Conservation (phyloP, 805 yeast species). For the Metschnikowia lunata region DNA sequence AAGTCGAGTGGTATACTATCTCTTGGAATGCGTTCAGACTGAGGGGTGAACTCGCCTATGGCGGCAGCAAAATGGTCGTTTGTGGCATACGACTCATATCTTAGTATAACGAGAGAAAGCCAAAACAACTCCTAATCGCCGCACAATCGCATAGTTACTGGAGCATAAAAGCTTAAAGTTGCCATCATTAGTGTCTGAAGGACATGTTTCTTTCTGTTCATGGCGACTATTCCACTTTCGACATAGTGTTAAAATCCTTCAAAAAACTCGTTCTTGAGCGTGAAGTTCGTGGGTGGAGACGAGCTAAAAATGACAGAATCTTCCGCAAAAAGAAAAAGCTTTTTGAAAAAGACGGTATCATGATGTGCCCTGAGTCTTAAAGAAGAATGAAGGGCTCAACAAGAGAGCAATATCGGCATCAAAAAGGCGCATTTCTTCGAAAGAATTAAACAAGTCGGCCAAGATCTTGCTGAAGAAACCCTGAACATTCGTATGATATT, state of each 20-base stretch:
- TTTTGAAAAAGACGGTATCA: constrained; percentile 43
- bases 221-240: constrained; percentile 38
- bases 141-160: constrained; percentile 15
- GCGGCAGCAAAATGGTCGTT: constrained; percentile 32
- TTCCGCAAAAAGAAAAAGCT: constrained; percentile 40
- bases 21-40: constrained; percentile 21
- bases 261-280: constrained; percentile 29
- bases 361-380: constrained; percentile 26
- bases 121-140: constrained; percentile 40
- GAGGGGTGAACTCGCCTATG: constrained; percentile 30
- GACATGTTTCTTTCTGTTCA: constrained; percentile 28
- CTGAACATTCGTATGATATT: constrained; percentile 27
- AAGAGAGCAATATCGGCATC: constrained; percentile 53
- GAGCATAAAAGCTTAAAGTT: constrained; percentile 20
- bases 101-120: constrained; percentile 23
- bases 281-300: constrained; percentile 32
- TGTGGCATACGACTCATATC: constrained; percentile 30
- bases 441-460: constrained; percentile 15
- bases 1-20: constrained; percentile 19
- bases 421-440: constrained; percentile 32
- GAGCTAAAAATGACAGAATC: constrained; percentile 24
- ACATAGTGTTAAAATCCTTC: constrained; percentile 34
- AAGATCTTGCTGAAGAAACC: constrained; percentile 31
- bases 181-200: constrained; percentile 32
- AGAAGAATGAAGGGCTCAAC: constrained; percentile 24